phyloP scores from a whole-genome alignment of 495 filamentous ascomycete species.

The Neurospora sp. region DNA sequence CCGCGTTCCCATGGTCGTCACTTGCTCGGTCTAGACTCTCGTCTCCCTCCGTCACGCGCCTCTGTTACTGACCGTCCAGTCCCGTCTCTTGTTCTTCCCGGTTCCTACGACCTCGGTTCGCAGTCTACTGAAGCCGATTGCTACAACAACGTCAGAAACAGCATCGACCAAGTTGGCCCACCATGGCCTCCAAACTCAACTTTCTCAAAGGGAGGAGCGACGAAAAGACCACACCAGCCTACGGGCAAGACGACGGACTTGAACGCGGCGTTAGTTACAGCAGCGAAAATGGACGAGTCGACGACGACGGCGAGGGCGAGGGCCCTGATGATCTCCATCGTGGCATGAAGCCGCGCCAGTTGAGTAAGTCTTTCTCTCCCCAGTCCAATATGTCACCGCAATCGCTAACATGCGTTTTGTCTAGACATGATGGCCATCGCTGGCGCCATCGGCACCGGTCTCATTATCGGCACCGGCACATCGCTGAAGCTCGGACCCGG shows the following conservation, averaged over 20 bases:
- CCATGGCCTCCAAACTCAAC: conserved; percentile 10
- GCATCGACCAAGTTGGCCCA: background rate
- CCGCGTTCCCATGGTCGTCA: background rate
- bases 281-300: conserved; percentile 11
- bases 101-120: background rate
- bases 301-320: conserved; percentile 7
- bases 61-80: background rate
- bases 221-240: conserved; percentile 14
- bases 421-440: conserved; percentile 66
- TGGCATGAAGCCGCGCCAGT: conserved; percentile 27
- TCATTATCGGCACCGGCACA: conserved; percentile 21
- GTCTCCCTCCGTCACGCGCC: background rate
- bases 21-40: background rate
- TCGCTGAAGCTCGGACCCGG: conserved; percentile 41
- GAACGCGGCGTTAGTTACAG: conserved; percentile 1
- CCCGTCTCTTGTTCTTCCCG: background rate
- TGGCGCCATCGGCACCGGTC: conserved; percentile 66
- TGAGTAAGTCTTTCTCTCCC: conserved; percentile 13
- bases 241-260: conserved; percentile 6
- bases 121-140: background rate
- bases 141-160: background rate
- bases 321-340: conserved; percentile 23
- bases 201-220: conserved; percentile 9
- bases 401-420: background rate
- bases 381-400: background rate